Evolutionary conservation across 2,329 filamentous ascomycete genomes (phyloP), one percentile per base, ranked within the genome.

Genomic region (Xylariaceae sp.): DNA sequence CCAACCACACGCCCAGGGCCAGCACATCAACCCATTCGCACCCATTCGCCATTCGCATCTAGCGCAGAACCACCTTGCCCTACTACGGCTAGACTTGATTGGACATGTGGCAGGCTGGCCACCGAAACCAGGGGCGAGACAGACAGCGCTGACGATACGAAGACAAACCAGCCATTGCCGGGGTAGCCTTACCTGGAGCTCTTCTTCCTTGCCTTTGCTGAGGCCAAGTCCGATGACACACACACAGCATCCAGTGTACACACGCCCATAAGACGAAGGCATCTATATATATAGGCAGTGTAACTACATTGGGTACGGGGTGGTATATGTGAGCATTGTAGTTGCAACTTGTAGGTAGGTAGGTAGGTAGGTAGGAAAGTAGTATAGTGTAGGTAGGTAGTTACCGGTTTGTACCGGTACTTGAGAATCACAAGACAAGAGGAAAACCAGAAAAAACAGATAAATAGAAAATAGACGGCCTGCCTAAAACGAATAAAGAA

Each of bases 61-160:
- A 37, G 36, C 16, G 36, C 16, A 18, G 36, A 12, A 34, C 9
- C 10, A 12, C 9, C 32, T 34, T 34, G n/a, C n/a, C n/a, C n/a
- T n/a, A n/a, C n/a, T n/a, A 34, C 32, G 32, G 32, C 32, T 34
- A 34, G 32, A 34, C 62, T 53, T 46, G 57, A 45, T 61, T 58
- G 65, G 65, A 68, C 66, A 68, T 68, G 66, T 68, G 66, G 66
- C 66, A 68, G 58, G 58, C 65, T 60, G 63, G 63, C 65, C 65
- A 64, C 60, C 63, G 57, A 60, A 60, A 61, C 56, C 29, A 52
- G 39, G 41, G 45, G 49, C 45, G 30, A 47, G 43, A 45, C 52
- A 47, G 49, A 49, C 57, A 32, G 29, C 37, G 40, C 45, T 34
- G 32, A 15, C 6, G 10, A 34, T 10, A 46, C 48, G 34, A 46